A percentile compares a stretch with the other conserved stretches of the same genome.
phyloP scores from a whole-genome alignment of 1,284 basidiomycete genomes.

The Schizophyllum amplum region DNA sequence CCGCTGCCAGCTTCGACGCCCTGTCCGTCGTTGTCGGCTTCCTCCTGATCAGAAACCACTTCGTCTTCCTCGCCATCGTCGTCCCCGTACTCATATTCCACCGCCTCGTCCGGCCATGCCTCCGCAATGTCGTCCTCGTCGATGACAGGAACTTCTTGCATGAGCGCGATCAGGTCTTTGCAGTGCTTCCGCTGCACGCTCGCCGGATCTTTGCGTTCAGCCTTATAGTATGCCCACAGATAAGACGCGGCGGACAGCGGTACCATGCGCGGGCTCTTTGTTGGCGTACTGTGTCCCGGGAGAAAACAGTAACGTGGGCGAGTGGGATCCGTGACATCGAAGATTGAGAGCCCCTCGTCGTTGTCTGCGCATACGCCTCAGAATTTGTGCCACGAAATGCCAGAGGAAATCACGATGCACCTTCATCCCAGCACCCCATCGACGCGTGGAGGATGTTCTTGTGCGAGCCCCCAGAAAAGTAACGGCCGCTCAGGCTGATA shows the following conservation, averaged over 20 bases:
- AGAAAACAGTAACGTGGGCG: constrained; percentile 28
- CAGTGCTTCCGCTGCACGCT: constrained; percentile 11
- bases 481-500: constrained; percentile 1
- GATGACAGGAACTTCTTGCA: constrained; percentile 16
- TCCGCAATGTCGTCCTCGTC: constrained; percentile 18
- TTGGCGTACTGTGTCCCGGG: constrained; percentile 1
- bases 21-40: no score
- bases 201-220: constrained; percentile 3
- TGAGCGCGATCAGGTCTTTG: constrained; percentile 6
- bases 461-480: constrained; percentile 10
- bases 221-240: constrained; percentile 20
- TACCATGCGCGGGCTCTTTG: background rate
- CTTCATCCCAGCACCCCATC: constrained; percentile 21
- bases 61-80: background rate
- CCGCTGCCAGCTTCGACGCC: no score
- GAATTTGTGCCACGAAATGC: background rate
- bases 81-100: background rate
- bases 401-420: constrained; percentile 15
- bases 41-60: no score
- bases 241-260: constrained; percentile 24
- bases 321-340: constrained; percentile 31
- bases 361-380: constrained; percentile 21
- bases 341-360: constrained; percentile 31
- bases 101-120: constrained; percentile 21
- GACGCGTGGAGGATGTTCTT: constrained; percentile 13